Evolutionary conservation across 768 basidiomycete species (phyloP).

Genomic region (Hypsizygus marmoreus): DNA sequence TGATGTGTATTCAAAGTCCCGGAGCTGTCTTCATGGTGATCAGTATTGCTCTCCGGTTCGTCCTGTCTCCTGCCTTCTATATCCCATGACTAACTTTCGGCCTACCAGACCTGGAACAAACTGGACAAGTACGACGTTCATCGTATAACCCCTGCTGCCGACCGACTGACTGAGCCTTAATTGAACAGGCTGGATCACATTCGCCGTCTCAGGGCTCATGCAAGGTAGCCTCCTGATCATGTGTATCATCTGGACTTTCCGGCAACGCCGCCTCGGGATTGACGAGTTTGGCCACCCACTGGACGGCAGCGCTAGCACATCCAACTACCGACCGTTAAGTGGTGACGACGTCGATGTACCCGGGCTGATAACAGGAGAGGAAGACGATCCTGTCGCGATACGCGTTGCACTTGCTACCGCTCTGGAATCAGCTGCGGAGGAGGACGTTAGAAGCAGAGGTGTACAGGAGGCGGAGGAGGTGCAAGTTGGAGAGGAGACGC

Average conservation of each 20-base stretch:
- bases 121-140: slow-evolving; percentile 68
- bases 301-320: neutral
- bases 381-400: slow-evolving; percentile 23
- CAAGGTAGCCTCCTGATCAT: slow-evolving; percentile 81
- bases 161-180: neutral
- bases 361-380: slow-evolving; percentile 22
- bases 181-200: slow-evolving; percentile 75
- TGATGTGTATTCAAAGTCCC: slow-evolving; percentile 95
- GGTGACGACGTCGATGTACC: slow-evolving; percentile 20
- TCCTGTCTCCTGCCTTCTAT: slow-evolving; percentile 4
- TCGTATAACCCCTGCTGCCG: neutral
- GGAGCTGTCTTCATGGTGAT: slow-evolving; percentile 87
- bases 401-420: slow-evolving; percentile 23
- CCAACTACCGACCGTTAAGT: neutral
- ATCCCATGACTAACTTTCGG: slow-evolving; percentile 4
- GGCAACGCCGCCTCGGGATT: slow-evolving; percentile 73
- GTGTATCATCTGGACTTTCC: slow-evolving; percentile 83
- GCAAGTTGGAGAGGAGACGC: slow-evolving; percentile 20
- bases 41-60: slow-evolving; percentile 71
- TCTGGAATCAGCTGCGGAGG: slow-evolving; percentile 22
- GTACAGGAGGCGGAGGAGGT: neutral
- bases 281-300: slow-evolving; percentile 80
- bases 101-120: slow-evolving; percentile 68
- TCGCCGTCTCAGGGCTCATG: slow-evolving; percentile 79
- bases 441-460: slow-evolving; percentile 20